Base-by-base conservation (phyloP, 177 flowering plant species). In the Telopea speciosissima region DNA sequence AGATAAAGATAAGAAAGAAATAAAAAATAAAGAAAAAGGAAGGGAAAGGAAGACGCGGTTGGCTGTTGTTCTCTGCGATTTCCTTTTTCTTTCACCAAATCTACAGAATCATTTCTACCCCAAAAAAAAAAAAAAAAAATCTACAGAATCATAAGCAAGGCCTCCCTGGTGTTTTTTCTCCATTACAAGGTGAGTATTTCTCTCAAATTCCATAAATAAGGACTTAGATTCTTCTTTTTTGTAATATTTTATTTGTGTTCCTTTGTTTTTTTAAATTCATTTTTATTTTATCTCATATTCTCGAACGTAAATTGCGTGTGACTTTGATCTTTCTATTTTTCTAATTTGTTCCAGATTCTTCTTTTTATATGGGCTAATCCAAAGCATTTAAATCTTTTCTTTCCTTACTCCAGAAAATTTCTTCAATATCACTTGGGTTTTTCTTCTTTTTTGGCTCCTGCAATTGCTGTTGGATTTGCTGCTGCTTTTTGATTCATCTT, bases 1-100 rank as follows among this genome's bases (percentile, higher is more conserved):
- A 0, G 58, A 52, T 14, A 52, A 19, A 52, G 58, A 52, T 5
- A 14, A 68, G 14, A 21, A 9, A 68, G 14, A 52, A 25, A 3
- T 23, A 67, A 67, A 26, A 62, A 11, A 24, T 26, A 65, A n/a
- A 62, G 44, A 70, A 62, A 14, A 62, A 24, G 56, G 19, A 44
- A 23, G 44, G 44, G 58, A 44, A 64, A 62, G 42, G 72, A 69
- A 69, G 23, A 62, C 72, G 66, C 72, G 72, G 45, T 63, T 65
- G 72, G 33, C 8, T 59, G 26, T 44, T 22, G 12, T 10, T 42
- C 54, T 12, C 66, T 62, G 67, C 66, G 45, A 44, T 42, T 44
- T 63, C 67, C 33, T 70, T 40, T 40, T 70, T 70, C 72, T 62
- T 70, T 23, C 65, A 36, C 58, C 24, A 4, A 60, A 69, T 60